Base-by-base conservation (phyloP, 1,284 basidiomycete species). In the Tremellales sp. region DNA sequence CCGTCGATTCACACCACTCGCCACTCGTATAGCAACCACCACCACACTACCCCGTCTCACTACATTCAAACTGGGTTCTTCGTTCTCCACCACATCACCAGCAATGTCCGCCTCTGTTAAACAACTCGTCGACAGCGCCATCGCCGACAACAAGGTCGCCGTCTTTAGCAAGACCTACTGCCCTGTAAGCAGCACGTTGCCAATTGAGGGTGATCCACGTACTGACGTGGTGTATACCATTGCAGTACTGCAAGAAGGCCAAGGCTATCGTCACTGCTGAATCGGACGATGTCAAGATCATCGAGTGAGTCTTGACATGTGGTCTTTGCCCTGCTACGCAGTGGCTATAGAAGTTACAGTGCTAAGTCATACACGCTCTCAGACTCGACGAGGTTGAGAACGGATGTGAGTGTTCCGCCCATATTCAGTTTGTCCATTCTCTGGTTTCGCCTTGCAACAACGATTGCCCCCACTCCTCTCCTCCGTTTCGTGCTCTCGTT, bases 151-250 rank as follows among this genome's bases (percentile, higher is more conserved):
- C 61, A 58, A 66, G 49, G 65, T 71, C 41, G 60, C 69, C 38
- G 62, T 73, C 27, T 72, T 70, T 53, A 61, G 61, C 53, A 73
- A 73, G 60, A 54, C 60, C 26, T 72, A 67, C 58, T 73, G 71
- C 54, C 68, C 69, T 40, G 71, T 73, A 50, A 58, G 71, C 66
- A 3, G 14, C 5, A 25, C 10, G 13, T 41, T 14, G n/a, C 24
- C 26, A 22, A n/a, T 13, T 5, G 25, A 28, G 21, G 26, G 9
- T 19, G 24, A 13, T 13, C 12, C 14, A 47, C 45, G 48, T 34
- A 45, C 40, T 12, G 14, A 26, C 21, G n/a, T n/a, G n/a, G n/a
- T n/a, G n/a, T n/a, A n/a, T n/a, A n/a, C n/a, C n/a, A n/a, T n/a
- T n/a, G 34, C 44, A 71, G 71, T 70, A 71, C 62, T 70, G 70